Base-by-base conservation (phyloP, 129 eudicot genomes). In the Ambrosia artemisiifolia region DNA sequence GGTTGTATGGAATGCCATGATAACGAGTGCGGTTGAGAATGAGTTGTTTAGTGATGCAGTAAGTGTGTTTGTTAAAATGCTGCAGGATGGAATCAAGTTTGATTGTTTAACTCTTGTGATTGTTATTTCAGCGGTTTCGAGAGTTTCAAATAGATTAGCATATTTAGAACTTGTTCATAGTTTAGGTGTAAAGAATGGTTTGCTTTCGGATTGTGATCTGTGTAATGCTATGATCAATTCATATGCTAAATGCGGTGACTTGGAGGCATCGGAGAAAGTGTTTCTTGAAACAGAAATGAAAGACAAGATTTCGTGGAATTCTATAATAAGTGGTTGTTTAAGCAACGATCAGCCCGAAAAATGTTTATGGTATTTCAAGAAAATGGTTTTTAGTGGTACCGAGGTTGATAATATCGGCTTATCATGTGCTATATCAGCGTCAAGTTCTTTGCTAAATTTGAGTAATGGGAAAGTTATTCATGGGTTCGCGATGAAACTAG, bases 1-100 rank as follows among this genome's bases (percentile, higher is more conserved):
- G 38, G 76, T 88, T 2, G 36, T 81, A 16, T 88, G 95, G 95
- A 88, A 86, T 77, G 89, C 96, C 13, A 86, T 88, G 85, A 79
- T 86, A 83, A 83, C 80, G 1, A 51, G 70, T n/a, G 34, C 76
- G 20, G n/a, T 81, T 11, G 85, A 82, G 70, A 79, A 82, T 59
- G 72, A 47, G 20, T 8, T 28, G 50, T 69, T 67, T 46, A 34
- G n/a, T 2, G 69, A 80, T 72, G 65, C 87, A 14, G 0, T 67
- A 28, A 61, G 75, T 49, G 49, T 86, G 47, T 81, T 86, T 76
- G 61, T 50, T 42, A 46, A 77, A 73, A 88, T 88, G 85, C 1
- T 81, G 4, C 9, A 16, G 14, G 88, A 71, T 75, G 83, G 85
- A 62, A 50, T 47, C 24, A 74, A 62, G 70, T 88, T 88, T 69